Evolutionary conservation across 2,329 filamentous ascomycete species (phyloP), one percentile per base, ranked within the genome.

Genomic region (Trichoderma polysporum): DNA sequence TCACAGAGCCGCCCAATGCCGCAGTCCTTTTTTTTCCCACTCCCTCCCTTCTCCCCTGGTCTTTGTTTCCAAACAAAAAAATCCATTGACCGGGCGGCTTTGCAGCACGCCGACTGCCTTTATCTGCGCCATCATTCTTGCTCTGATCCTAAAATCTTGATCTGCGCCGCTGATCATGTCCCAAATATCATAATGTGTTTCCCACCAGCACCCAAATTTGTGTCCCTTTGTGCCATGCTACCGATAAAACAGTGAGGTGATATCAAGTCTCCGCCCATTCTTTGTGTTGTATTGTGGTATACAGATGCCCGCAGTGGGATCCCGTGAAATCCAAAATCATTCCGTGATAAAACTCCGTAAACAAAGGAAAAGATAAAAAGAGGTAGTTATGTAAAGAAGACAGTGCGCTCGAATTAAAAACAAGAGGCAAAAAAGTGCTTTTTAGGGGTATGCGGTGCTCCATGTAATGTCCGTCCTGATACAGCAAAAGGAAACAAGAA

Each of bases 381-480:
- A 37, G 19, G 52, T 56, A 65, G 60, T n/a, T n/a, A 69, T 69
- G 54, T 70, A 71, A 66, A 68, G 68, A 73, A 64, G 68, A 60
- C 68, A 63, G 69, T 68, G 69, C 54, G 70, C 69, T 67, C 69
- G n/a, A 68, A 72, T 68, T 59, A 69, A 68, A 60, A 72, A 71
- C 70, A 68, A 71, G 71, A 71, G 25, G n/a, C 52, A 69, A 75
- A 70, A 53, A 60, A 41, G 57, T 68, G 68, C 68, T 72, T 69
- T n/a, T 74, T 77, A 80, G 80, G 80, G 80, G 79, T 79, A 83
- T 82, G 81, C 80, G 80, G 77, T 82, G 79, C 81, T 82, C 81
- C 81, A 73, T 80, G 71, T 76, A 74, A 82, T 81, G 81, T 81
- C 80, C 76, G 76, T 80, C 73, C 80, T 82, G 76, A 67, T 82